Percentiles rank a stretch among this genome's conserved stretches.
These are phyloP conservation scores for Chaetomium fimeti DNA, from an alignment of 495 filamentous ascomycete species.

Conservation along the genomic window DNA sequence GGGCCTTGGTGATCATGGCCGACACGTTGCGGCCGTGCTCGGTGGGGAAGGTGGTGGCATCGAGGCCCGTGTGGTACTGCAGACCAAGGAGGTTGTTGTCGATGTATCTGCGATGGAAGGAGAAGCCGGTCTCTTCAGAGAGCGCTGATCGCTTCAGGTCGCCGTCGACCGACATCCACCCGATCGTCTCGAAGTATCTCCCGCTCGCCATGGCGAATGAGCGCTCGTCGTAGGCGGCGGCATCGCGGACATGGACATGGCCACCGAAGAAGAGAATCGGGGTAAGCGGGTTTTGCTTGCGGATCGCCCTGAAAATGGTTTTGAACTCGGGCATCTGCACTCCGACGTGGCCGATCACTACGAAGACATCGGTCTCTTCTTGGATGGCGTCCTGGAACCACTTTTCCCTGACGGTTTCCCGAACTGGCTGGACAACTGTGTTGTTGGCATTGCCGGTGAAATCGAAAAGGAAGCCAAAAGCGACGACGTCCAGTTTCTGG, in stretches of 20 bases:
- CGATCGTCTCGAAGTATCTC: constrained; percentile 97
- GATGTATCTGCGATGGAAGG: constrained; percentile 80
- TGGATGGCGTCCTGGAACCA: constrained; percentile 90
- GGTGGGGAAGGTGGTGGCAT: constrained; percentile 71
- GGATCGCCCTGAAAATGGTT: constrained; percentile 73
- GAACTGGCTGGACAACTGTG: constrained; percentile 75
- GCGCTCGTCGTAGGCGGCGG: constrained; percentile 72
- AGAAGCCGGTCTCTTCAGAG: constrained; percentile 25
- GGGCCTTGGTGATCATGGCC: constrained; percentile 63
- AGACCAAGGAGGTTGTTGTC: constrained; percentile 91
- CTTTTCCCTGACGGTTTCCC: constrained; percentile 71
- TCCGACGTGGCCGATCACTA: constrained; percentile 84
- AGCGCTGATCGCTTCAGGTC: constrained; percentile 46
- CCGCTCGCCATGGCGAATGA: constrained; percentile 83
- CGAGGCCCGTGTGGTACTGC: constrained; percentile 73
- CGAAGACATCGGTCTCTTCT: constrained; percentile 82
- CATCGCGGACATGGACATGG: constrained; percentile 88
- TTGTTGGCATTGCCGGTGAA: constrained; percentile 88
- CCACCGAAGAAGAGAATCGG: constrained; percentile 95
- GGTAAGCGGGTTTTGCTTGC: constrained; percentile 69
- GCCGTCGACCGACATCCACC: constrained; percentile 85
- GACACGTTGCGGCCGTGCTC: constrained; percentile 72
- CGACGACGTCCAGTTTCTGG: constrained; percentile 74
- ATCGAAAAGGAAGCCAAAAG: constrained; percentile 93
- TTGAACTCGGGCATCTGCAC: constrained; percentile 75